phyloP scores from a whole-genome alignment of 2,329 filamentous ascomycete species.

The Nemania serpens region DNA sequence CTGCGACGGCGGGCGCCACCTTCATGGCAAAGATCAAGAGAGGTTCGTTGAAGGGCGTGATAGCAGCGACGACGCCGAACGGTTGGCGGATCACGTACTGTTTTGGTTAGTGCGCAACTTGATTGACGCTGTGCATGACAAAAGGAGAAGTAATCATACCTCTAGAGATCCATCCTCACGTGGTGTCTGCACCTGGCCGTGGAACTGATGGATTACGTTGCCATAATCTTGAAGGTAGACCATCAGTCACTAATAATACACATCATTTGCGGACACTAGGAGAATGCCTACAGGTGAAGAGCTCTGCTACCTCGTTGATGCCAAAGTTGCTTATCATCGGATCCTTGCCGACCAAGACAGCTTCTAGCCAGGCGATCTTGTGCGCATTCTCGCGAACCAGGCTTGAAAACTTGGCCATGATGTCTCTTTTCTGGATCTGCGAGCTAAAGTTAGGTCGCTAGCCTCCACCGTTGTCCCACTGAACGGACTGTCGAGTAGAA shows the following conservation, averaged over 20 bases:
- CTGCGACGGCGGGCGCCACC: constrained; percentile 70
- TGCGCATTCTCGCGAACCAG: constrained; percentile 19
- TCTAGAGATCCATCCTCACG: constrained; percentile 24
- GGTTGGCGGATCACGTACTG: constrained; percentile 57
- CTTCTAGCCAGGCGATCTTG: constrained; percentile 25
- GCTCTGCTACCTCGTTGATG: constrained; percentile 21
- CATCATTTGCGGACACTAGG: not conserved
- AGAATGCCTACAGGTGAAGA: constrained; percentile 21
- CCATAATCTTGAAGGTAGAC: constrained; percentile 16
- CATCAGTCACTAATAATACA: not conserved
- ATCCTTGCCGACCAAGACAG: constrained; percentile 25
- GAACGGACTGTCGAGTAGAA: constrained; percentile 13
- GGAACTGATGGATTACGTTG: constrained; percentile 26
- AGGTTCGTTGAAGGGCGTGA: constrained; percentile 84
- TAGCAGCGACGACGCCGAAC: constrained; percentile 75
- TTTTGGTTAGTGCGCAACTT: not conserved
- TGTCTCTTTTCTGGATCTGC: constrained; percentile 24
- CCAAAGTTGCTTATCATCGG: constrained; percentile 16
- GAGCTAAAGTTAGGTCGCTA: not conserved
- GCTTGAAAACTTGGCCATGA: constrained; percentile 24
- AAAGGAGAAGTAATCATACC: not conserved
- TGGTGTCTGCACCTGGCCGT: constrained; percentile 22
- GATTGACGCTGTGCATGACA: not conserved
- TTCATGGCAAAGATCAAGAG: constrained; percentile 79
- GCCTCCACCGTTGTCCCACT: constrained; percentile 17